phyloP scores from a whole-genome alignment of 164 flowering plant species.

The Dillenia turbinata region DNA sequence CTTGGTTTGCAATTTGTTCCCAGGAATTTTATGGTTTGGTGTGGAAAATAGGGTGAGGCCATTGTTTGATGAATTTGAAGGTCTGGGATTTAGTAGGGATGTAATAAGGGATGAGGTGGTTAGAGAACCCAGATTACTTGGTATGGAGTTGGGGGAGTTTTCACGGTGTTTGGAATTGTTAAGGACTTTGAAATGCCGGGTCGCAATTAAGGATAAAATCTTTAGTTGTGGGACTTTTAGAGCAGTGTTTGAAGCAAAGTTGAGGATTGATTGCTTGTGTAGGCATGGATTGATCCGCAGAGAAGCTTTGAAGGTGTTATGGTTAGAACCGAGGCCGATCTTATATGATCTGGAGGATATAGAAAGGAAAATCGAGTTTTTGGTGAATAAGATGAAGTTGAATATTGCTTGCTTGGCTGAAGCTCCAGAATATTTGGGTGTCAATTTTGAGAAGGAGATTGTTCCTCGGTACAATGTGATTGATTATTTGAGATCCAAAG shows the following conservation, averaged over 20 bases:
- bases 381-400: conserved; percentile 39
- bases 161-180: conserved; percentile 57
- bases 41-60: conserved; percentile 54
- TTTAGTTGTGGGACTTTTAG: conserved; percentile 45
- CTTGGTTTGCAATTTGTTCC: conserved; percentile 31
- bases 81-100: conserved; percentile 41
- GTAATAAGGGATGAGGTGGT: conserved; percentile 39
- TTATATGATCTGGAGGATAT: conserved; percentile 51
- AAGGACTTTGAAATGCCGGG: conserved; percentile 56
- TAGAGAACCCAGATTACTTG: conserved; percentile 53
- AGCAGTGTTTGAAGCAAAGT: conserved; percentile 67
- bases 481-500: conserved; percentile 61
- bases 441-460: conserved; percentile 76
- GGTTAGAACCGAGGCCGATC: conserved; percentile 71
- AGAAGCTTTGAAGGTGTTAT: conserved; percentile 68
- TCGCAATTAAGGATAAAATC: conserved; percentile 45
- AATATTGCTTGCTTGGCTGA: conserved; percentile 44
- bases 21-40: conserved; percentile 45
- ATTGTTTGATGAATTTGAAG: conserved; percentile 50
- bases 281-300: conserved; percentile 65
- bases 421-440: conserved; percentile 84
- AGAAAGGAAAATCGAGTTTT: conserved; percentile 69
- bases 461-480: conserved; percentile 78
- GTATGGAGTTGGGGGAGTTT: conserved; percentile 73
- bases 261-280: conserved; percentile 75